Base-by-base conservation (phyloP, 2,329 filamentous ascomycete species). In the Calonectria fujianensis region DNA sequence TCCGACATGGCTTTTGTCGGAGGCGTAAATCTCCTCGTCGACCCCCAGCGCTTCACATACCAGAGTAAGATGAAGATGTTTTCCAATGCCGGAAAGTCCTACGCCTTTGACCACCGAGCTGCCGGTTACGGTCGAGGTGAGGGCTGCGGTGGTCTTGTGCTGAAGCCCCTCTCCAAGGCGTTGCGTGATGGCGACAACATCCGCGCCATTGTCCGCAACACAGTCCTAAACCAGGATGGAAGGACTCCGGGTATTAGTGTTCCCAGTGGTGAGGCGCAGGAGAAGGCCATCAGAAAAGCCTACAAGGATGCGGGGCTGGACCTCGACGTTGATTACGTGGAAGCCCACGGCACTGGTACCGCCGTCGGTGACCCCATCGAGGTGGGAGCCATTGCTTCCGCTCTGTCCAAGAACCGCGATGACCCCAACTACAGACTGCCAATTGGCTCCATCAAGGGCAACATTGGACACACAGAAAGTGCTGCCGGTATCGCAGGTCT, bases 91-190 rank as follows among this genome's bases (percentile, higher is more conserved):
- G 82, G 83, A 6, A 79, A 75, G 39, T 87, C 80, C 8, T 81
- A 81, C 35, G 79, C 81, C 24, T 88, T 85, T 74, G 88, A 89
- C 69, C 74, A 81, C 18, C 76, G 80, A 29, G 89, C 86, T 5
- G 83, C 88, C 76, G 89, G 89, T 1, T 91, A 90, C 74, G 87
- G 83, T 1, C 82, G 88, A 45, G 89, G 87, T 4, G 89, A 90
- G 75, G 89, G 88, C 2, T 80, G 85, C 24, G 84, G 81, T 1
- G 81, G 84, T 20, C 72, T 90, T 6, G 75, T 89, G 4, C 73
- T 90, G 2, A 90, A 89, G 79, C 83, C 77, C 6, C 77, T 82
- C 16, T 83, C 84, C 11, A 82, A 85, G 54, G 89, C 89, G 3
- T 64, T 90, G 13, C 77, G 77, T 29, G 87, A 88, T 64, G 85